Percentiles rank a stretch among this genome's conserved stretches.
Evolutionary conservation across 305 asterid genomes (phyloP).

Genomic region (Fraxinus xanthoxyloides): DNA sequence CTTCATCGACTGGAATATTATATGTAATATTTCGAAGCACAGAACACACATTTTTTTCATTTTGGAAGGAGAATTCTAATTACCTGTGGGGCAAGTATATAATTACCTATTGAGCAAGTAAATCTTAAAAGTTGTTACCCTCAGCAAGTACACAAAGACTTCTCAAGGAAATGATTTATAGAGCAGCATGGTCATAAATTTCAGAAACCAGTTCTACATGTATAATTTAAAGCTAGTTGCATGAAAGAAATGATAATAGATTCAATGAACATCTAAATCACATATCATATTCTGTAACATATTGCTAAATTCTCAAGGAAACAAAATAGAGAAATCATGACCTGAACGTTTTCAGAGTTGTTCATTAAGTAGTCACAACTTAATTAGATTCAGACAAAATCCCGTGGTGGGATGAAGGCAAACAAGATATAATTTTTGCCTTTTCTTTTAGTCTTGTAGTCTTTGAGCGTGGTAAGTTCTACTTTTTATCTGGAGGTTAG

Average conservation of each 20-base stretch:
- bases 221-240: background rate
- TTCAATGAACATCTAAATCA: background rate
- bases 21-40: background rate
- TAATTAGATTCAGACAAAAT: background rate
- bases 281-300: background rate
- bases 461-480: background rate
- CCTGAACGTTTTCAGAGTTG: background rate
- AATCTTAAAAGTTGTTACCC: background rate
- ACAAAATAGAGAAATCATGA: background rate
- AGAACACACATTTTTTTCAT: background rate
- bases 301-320: background rate
- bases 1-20: background rate
- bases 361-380: background rate
- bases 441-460: background rate
- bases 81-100: background rate
- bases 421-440: background rate
- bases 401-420: background rate
- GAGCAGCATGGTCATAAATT: background rate
- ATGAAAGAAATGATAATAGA: background rate
- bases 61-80: background rate
- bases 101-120: background rate
- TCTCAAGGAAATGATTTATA: background rate
- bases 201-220: background rate
- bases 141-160: background rate
- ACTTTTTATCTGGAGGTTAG: background rate